Evolutionary conservation across 2,329 filamentous ascomycete genomes (phyloP), one percentile per base, ranked within the genome.

Genomic region (Colletotrichum cordylinicola): DNA sequence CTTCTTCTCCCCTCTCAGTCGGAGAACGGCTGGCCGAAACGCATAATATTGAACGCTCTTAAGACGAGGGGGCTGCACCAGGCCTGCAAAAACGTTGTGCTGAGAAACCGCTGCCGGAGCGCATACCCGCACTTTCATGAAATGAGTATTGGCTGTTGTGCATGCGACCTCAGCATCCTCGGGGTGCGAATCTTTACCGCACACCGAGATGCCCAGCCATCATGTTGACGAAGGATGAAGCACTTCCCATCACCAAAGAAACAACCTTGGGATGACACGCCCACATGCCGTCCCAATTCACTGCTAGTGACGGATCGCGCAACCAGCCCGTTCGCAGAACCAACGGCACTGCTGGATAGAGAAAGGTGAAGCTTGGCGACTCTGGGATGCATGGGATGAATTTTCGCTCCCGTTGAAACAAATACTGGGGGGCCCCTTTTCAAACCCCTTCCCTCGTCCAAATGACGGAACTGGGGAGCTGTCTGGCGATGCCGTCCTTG

Each of bases 321-420:
- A 31, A 61, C 18, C 18, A 61, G 58, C 58, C 29, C 58, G 58
- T 31, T 35, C 29, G 31, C 65, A 31, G 48, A 31, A 58, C 43
- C 35, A 61, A 61, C 27, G 56, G 35, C 60, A 35, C 48, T 66
- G 66, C 66, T 60, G 33, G 31, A 21, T 27, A 68, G 33, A 31
- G 35, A 27, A 62, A 35, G 67, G 35, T 60, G 58, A 62, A 52
- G 69, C 73, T 75, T 75, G 73, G 69, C 73, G 48, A 56, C 27
- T 37, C 43, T 56, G 62, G 65, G 62, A 72, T 73, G 43, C 64
- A 65, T 68, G 69, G 64, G 70, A 73, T 56, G 62, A 75, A 37
- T 73, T 43, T 73, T 68, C 37, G 62, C 56, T 72, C 71, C 73
- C 43, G 43, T 73, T 64, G 69, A 75, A 75, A 75, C 73, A 68